Percentiles rank a stretch among this genome's conserved stretches.
Conservation (phyloP, 352 stramenopile genomes). For the Aphanomyces euteiches region DNA sequence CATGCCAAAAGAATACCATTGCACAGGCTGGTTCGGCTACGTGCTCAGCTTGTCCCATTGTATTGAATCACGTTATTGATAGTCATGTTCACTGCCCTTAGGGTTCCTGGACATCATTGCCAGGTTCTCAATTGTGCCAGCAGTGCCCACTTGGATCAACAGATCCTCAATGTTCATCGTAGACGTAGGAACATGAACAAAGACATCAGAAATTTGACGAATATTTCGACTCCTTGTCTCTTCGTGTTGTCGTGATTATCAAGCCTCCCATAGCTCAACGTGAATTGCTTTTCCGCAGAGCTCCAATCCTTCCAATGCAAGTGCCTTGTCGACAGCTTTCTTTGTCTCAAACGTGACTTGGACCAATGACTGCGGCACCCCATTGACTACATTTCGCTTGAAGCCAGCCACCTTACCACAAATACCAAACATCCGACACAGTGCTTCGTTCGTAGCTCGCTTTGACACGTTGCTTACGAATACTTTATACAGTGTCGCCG, state of each 20-base stretch:
- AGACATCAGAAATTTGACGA: too few relatives aligned
- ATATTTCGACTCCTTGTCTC: too few relatives aligned
- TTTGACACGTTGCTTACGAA: constrained; percentile 4
- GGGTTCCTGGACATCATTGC: too few relatives aligned
- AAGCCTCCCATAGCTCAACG: background rate
- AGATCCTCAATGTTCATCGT: too few relatives aligned
- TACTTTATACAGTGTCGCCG: background rate
- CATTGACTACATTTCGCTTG: background rate
- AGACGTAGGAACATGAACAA: too few relatives aligned
- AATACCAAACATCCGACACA: constrained; percentile 17
- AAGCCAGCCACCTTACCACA: background rate
- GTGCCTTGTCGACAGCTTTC: background rate
- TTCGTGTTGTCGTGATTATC: background rate
- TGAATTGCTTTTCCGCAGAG: constrained; percentile 2
- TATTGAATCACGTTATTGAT: too few relatives aligned
- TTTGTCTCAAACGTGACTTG: background rate
- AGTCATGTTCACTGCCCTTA: too few relatives aligned
- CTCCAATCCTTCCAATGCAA: background rate
- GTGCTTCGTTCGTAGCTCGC: background rate
- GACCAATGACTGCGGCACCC: background rate
- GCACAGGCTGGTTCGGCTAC: background rate
- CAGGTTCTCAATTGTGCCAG: too few relatives aligned
- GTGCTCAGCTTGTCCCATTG: background rate
- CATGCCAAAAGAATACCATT: constrained; percentile 5
- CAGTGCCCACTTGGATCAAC: too few relatives aligned